Percentiles rank a stretch among this genome's conserved stretches.
These are phyloP conservation scores for Arthrocladium fulminans DNA, from an alignment of 2,329 filamentous ascomycete genomes.

Conservation along the genomic window DNA sequence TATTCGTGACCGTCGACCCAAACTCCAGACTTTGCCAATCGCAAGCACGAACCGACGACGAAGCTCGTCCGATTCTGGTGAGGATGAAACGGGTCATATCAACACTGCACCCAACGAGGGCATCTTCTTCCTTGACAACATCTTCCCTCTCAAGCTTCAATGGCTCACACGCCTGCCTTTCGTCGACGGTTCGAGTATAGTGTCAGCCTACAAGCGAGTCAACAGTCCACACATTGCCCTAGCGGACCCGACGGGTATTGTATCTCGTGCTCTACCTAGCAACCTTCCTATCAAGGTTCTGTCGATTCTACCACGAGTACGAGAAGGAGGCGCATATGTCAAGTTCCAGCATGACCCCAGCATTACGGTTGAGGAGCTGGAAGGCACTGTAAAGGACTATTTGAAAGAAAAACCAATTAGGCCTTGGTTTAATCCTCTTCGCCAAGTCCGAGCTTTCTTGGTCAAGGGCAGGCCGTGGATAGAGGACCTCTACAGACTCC, in stretches of 20 bases:
- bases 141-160: slow-evolving; percentile 71
- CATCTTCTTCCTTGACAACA: slow-evolving; percentile 82
- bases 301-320: slow-evolving; percentile 72
- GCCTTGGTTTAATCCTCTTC: slow-evolving; percentile 85
- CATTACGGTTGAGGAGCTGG: slow-evolving; percentile 46
- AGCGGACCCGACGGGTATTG: slow-evolving; percentile 48
- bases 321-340: slow-evolving; percentile 89
- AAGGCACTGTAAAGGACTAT: slow-evolving; percentile 52
- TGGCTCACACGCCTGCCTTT: slow-evolving; percentile 50
- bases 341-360: slow-evolving; percentile 59
- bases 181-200: slow-evolving; percentile 31
- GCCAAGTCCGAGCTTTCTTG: slow-evolving; percentile 58
- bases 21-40: neutral
- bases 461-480: slow-evolving; percentile 87
- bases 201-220: slow-evolving; percentile 25
- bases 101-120: slow-evolving; percentile 65
- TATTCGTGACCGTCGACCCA: slow-evolving; percentile 11
- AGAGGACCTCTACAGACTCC: slow-evolving; percentile 79
- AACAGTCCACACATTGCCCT: slow-evolving; percentile 44
- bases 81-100: slow-evolving; percentile 61
- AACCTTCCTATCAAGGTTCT: slow-evolving; percentile 60
- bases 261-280: slow-evolving; percentile 54
- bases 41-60: slow-evolving; percentile 10
- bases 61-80: slow-evolving; percentile 13
- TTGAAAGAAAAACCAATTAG: slow-evolving; percentile 63